A percentile compares a stretch with the other conserved stretches of the same genome.
phyloP scores from a whole-genome alignment of 1,284 basidiomycete species.

The Marasmius sp. region DNA sequence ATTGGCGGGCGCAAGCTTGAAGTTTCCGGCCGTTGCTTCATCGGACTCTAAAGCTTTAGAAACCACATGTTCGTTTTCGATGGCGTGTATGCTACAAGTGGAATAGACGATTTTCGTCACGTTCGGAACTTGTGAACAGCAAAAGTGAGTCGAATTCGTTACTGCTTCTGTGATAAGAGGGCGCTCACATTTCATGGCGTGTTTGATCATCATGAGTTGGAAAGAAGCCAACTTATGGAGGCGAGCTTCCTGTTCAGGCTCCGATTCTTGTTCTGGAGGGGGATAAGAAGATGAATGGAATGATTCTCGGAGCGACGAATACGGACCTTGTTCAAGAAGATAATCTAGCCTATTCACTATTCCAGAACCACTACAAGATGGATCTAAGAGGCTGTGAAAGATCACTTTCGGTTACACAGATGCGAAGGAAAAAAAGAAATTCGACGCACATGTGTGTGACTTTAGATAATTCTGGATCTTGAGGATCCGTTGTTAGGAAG shows the following conservation, averaged over 20 bases:
- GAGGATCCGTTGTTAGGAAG: constrained; percentile 76
- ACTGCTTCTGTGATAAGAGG: constrained; percentile 54
- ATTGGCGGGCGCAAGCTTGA: constrained; percentile 64
- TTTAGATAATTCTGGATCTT: constrained; percentile 54
- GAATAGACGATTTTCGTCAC: constrained; percentile 91
- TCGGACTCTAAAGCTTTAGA: constrained; percentile 68
- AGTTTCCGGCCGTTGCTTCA: constrained; percentile 59
- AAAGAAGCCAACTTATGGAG: constrained; percentile 83
- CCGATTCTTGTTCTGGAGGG: constrained; percentile 44
- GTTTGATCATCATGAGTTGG: constrained; percentile 91
- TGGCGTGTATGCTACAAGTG: constrained; percentile 90
- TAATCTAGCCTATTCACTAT: constrained; percentile 90
- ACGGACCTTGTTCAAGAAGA: constrained; percentile 67
- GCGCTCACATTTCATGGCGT: constrained; percentile 88
- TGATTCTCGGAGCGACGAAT: background rate
- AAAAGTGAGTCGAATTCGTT: constrained; percentile 73
- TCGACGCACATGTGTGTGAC: constrained; percentile 82
- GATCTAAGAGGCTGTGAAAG: constrained; percentile 74
- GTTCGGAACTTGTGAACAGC: constrained; percentile 42
- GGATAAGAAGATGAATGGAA: constrained; percentile 4
- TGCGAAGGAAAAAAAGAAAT: background rate
- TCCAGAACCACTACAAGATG: constrained; percentile 91
- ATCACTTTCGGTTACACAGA: background rate
- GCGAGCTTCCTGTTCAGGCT: constrained; percentile 60
- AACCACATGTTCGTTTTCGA: constrained; percentile 83